A percentile compares a stretch with the other conserved stretches of the same genome.
Conservation (phyloP, 1,284 basidiomycete genomes). For the Golubevia pallescens region DNA sequence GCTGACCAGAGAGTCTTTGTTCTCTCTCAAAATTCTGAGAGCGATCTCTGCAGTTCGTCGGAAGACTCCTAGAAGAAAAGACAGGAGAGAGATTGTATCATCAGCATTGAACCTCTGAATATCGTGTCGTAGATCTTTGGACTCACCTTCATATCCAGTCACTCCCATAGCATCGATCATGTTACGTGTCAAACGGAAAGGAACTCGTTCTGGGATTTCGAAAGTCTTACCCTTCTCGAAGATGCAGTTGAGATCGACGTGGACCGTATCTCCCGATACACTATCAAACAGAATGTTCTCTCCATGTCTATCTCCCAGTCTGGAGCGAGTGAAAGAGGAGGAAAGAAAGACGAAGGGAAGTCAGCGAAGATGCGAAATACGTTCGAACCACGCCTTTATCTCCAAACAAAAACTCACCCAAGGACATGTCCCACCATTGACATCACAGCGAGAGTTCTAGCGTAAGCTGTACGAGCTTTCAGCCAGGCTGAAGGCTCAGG, state of each 20-base stretch:
- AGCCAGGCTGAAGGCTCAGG: constrained; percentile 97
- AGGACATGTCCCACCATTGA: constrained; percentile 98
- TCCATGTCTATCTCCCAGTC: constrained; percentile 94
- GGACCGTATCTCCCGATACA: constrained; percentile 87
- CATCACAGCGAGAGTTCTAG: constrained; percentile 92
- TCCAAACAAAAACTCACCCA: constrained; percentile 71
- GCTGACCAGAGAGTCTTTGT: constrained; percentile 93
- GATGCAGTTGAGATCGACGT: constrained; percentile 97
- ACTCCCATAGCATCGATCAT: constrained; percentile 91
- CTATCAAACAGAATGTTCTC: constrained; percentile 95
- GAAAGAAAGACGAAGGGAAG: too few species aligned
- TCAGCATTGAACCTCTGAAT: background rate
- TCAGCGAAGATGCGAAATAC: background rate
- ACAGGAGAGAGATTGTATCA: background rate
- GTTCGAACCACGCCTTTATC: background rate
- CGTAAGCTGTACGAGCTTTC: constrained; percentile 82
- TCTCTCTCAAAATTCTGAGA: constrained; percentile 82
- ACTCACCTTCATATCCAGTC: constrained; percentile 84
- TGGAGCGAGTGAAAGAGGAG: constrained; percentile 64
- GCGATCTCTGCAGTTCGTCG: constrained; percentile 91
- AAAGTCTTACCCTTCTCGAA: constrained; percentile 91
- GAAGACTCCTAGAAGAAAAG: constrained; percentile 74
- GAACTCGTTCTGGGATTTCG: constrained; percentile 89
- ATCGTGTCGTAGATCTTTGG: too few species aligned
- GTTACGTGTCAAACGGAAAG: constrained; percentile 95